Evolutionary conservation across 73 alveolate genomes (phyloP), one percentile per base, ranked within the genome.

Genomic region (Paramecium pentaurelia): DNA sequence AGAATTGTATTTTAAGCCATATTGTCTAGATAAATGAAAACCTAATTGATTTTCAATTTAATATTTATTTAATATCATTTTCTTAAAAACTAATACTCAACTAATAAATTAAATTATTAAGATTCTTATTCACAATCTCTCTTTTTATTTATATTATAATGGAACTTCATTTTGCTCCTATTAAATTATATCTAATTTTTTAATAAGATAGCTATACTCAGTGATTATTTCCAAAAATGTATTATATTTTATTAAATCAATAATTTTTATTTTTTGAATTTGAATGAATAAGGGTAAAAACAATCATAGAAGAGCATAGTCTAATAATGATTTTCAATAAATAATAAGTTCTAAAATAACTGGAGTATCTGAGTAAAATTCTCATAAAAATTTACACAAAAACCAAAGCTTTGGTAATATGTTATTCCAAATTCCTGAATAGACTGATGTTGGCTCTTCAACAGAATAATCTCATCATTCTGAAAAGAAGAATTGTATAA

Each of bases 281-380:
- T 49, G 42, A 86, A 86, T 73, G 87, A 34, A 18, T 73, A 32
- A 38, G 47, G 30, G 37, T 0, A 64, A 32, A 73, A 34, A 36
- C 40, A 73, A 73, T 37, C 87, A 73, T 38, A 73, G 87, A 73
- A 14, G 87, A 73, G 60, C 87, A 38, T 36, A 73, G 40, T 73
- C 87, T 11, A 73, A 73, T 73, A 73, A 40, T 36, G 87, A 73
- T 37, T 34, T 73, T 73, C 18, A 64, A 64, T 64, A 64, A 64
- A 12, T 64, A 34, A 32, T 64, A 42, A 34, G 51, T 34, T 32
- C 42, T 34, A 64, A 64, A 64, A 64, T 64, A 64, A 18, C 16
- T 54, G 36, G 36, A 64, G 3, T 32, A 25, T 3, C 11, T 64
- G 84, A 64, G 28, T 28, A 12, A 27, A 64, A 64, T 64, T 64